Evolutionary conservation across 257 asterid species (phyloP), one percentile per base, ranked within the genome.

Genomic region (Nyctanthes arbortristis): DNA sequence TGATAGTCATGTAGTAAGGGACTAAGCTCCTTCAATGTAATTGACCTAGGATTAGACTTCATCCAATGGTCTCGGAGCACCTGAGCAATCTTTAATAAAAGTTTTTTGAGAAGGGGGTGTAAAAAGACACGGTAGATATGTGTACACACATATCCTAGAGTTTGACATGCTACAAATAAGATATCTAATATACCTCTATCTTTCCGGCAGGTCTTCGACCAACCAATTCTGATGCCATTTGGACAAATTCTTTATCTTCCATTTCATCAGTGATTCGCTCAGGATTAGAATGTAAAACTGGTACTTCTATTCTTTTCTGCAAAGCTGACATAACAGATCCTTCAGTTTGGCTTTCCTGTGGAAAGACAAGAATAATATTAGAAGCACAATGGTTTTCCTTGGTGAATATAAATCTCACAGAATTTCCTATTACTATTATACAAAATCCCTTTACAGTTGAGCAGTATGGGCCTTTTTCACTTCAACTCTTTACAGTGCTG

Each of bases 1-100:
- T 93, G 92, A 77, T 91, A 93, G 71, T 93, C 99, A 66, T 75
- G 83, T n/a, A 91, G 85, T 74, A 93, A 88, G 30, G 96, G 93
- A 75, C 88, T 69, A 71, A 93, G 93, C 87, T 93, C 97, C 78
- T 87, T 87, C 79, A 93, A 59, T 74, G 81, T 81, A 54, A 93
- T 83, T 47, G 93, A 75, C 75, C 65, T 73, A 25, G 95, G 88
- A 11, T 87, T 67, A 55, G 90, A 84, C 74, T 77, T 82, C 77
- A 73, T 77, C 99, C 99, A 93, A 71, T 80, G 91, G 54, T 83
- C 84, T 64, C 96, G 89, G 67, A 93, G 88, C 71, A 85, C 92
- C 77, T 82, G 84, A 66, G 85, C 89, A 78, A 81, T 93, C 99
- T 87, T 76, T 39, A 72, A 73, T 36, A n/a, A n/a, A n/a, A n/a